Evolutionary conservation across 805 yeast species (phyloP).

Genomic region (Kazachstania psychrophila): DNA sequence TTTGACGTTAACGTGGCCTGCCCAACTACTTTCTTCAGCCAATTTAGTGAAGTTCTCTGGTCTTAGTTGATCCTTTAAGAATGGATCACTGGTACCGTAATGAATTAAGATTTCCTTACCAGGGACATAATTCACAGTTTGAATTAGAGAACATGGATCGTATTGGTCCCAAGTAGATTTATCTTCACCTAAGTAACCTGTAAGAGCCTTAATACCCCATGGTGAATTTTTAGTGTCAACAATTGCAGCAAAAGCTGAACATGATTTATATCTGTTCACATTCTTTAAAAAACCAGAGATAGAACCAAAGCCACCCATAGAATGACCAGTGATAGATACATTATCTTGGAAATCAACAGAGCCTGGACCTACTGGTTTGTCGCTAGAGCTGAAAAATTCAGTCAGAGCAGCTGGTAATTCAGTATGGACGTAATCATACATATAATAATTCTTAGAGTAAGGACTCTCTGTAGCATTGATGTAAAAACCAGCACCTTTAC

Average conservation of each 20-base stretch:
- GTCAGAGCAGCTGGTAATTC: conserved; percentile 57
- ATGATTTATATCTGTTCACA: conserved; percentile 57
- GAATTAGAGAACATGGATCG: conserved; percentile 68
- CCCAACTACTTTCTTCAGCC: conserved; percentile 47
- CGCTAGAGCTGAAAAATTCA: conserved; percentile 20
- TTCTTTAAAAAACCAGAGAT: conserved; percentile 56
- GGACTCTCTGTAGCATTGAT: conserved; percentile 72
- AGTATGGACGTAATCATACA: conserved; percentile 73
- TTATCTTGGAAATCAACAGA: conserved; percentile 50
- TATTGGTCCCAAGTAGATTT: conserved; percentile 53
- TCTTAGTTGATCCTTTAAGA: conserved; percentile 56
- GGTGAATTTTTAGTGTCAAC: conserved; percentile 64
- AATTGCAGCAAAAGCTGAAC: conserved; percentile 87
- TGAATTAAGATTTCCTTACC: conserved; percentile 69
- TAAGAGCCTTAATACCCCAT: conserved; percentile 86
- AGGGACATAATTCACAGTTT: conserved; percentile 32
- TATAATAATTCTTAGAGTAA: conserved; percentile 64
- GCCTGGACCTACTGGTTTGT: conserved; percentile 24
- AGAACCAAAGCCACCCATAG: conserved; percentile 98
- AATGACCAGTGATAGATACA: conserved; percentile 84
- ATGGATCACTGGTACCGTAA: conserved; percentile 72
- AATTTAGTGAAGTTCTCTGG: conserved; percentile 62
- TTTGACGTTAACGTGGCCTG: conserved; percentile 49
- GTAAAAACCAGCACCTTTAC: conserved; percentile 93
- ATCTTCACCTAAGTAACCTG: conserved; percentile 60